A percentile compares a stretch with the other conserved stretches of the same genome.
Conservation (phyloP, 2,329 filamentous ascomycete genomes). For the Paecilomyces dactylethromorphus region DNA sequence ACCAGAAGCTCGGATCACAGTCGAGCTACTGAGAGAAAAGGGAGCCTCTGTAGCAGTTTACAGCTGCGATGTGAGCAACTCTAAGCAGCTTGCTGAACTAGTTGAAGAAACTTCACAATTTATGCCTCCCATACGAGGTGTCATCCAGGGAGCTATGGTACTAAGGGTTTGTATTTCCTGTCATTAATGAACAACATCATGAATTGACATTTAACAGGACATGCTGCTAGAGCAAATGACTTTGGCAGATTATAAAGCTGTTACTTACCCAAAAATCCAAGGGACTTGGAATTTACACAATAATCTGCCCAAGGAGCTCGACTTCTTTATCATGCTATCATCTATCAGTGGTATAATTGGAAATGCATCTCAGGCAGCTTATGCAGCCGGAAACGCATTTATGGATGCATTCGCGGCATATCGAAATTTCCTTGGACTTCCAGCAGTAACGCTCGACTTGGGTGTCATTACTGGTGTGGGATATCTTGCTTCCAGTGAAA, state of each 20-base stretch:
- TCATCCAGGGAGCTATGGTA: constrained; percentile 10
- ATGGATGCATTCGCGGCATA: constrained; percentile 14
- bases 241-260: not conserved
- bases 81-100: not conserved
- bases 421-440: constrained; percentile 42
- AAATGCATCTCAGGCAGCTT: constrained; percentile 6
- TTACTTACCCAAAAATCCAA: not conserved
- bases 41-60: not conserved
- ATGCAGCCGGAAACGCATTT: constrained; percentile 8
- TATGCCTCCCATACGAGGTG: constrained; percentile 7
- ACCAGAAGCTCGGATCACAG: constrained; percentile 1
- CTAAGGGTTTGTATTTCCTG: not conserved
- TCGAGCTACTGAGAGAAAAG: not conserved
- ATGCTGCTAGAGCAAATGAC: not conserved
- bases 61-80: not conserved
- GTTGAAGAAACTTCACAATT: not conserved
- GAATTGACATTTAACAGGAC: constrained; percentile 2
- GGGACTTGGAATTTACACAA: constrained; percentile 2
- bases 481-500: not conserved
- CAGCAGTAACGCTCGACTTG: constrained; percentile 76
- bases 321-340: constrained; percentile 22
- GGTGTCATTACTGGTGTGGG: constrained; percentile 1
- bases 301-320: not conserved
- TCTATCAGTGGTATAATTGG: constrained; percentile 7
- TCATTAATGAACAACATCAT: not conserved